Conservation (phyloP, 371 early-diverging fungal genomes). For the Apophysomyces elegans region DNA sequence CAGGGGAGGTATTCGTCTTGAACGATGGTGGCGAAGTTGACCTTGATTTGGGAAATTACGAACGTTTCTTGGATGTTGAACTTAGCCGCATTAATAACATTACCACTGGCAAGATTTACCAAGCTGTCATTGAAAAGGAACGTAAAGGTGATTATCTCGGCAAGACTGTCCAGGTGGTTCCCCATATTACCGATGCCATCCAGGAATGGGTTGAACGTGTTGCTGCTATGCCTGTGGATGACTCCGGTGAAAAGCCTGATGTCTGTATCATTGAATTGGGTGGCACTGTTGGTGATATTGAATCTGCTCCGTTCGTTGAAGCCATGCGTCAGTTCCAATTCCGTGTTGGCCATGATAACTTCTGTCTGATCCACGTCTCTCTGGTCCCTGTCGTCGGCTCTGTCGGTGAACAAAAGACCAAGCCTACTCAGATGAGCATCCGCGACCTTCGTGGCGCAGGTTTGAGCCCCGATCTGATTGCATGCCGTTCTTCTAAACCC, state of each 20-base stretch:
- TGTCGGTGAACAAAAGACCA: conserved; percentile 99
- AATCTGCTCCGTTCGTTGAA: conserved; percentile 98
- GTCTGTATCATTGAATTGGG: conserved; percentile 99
- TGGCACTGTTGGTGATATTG: conserved; percentile 99
- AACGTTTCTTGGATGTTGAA: conserved; percentile 95
- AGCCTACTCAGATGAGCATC: conserved; percentile 97
- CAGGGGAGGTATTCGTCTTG: conserved; percentile 98
- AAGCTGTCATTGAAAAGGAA: conserved; percentile 91
- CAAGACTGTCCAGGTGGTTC: conserved; percentile 99
- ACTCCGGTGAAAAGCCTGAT: conserved; percentile 88
- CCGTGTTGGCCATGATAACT: conserved; percentile 98
- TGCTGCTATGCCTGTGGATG: conserved; percentile 83
- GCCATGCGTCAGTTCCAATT: conserved; percentile 99
- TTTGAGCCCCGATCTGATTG: conserved; percentile 96
- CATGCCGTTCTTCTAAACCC: conserved; percentile 89
- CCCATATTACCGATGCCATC: conserved; percentile 97
- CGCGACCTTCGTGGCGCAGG: conserved; percentile 96
- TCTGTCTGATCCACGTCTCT: conserved; percentile 97
- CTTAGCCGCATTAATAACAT: conserved; percentile 97
- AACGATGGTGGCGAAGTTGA: conserved; percentile 99
- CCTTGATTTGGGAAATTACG: conserved; percentile 99
- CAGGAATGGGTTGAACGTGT: conserved; percentile 98
- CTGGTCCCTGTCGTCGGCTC: conserved; percentile 97
- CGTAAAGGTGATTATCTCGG: conserved; percentile 97
- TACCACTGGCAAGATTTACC: conserved; percentile 98